Percentiles rank a stretch among this genome's conserved stretches.
Conservation (phyloP, 768 basidiomycete genomes). For the Mrakia hoshinonis region DNA sequence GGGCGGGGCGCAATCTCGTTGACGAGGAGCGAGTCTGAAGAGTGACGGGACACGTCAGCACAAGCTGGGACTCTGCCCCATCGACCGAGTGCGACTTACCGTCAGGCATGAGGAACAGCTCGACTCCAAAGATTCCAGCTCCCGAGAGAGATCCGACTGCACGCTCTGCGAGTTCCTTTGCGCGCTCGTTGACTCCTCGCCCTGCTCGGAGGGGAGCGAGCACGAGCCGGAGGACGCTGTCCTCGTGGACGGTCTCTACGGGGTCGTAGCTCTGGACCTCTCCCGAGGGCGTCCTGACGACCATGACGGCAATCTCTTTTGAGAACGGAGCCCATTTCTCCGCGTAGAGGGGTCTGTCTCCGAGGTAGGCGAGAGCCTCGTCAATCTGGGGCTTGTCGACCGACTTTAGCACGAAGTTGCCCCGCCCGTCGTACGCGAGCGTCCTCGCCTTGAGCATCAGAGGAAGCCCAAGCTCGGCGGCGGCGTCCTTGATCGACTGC, state of each 20-base stretch:
- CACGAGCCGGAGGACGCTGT: constrained; percentile 87
- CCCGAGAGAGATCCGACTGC: constrained; percentile 69
- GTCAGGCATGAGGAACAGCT: constrained; percentile 88
- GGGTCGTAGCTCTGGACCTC: constrained; percentile 75
- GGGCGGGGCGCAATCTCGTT: constrained; percentile 98
- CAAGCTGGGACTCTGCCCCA: background rate
- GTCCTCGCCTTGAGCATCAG: constrained; percentile 95
- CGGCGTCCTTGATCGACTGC: constrained; percentile 46
- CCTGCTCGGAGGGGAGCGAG: constrained; percentile 66
- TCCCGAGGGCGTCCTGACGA: constrained; percentile 68
- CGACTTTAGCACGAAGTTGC: constrained; percentile 69
- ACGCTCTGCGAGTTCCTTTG: constrained; percentile 64
- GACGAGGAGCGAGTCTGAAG: constrained; percentile 62
- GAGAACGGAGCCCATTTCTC: constrained; percentile 86
- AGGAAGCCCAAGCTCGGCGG: constrained; percentile 60
- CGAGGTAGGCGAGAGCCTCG: constrained; percentile 44
- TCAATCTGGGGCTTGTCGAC: constrained; percentile 47
- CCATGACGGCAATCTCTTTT: constrained; percentile 94
- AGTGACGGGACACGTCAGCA: background rate
- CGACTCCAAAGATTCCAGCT: constrained; percentile 93
- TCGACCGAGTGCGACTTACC: constrained; percentile 48
- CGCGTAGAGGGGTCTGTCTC: constrained; percentile 71
- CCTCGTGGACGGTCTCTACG: constrained; percentile 90
- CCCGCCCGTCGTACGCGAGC: constrained; percentile 89
- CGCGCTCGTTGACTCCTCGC: constrained; percentile 49